Base-by-base conservation (phyloP, 495 filamentous ascomycete species). In the Hyphodiscus hymeniophilus region DNA sequence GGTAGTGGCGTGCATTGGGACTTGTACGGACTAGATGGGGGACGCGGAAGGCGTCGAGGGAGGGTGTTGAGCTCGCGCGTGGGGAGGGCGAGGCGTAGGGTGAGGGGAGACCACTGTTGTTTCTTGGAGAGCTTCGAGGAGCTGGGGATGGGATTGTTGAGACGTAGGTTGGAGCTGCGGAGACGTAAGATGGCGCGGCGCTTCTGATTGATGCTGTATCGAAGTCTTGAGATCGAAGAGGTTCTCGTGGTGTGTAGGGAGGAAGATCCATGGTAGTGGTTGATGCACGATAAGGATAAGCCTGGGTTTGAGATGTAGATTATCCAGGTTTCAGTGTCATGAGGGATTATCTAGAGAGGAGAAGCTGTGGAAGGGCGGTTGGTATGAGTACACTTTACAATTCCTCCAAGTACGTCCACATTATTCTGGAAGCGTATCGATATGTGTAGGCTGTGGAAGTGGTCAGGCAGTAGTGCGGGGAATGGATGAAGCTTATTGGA, bases 151-250 rank as follows among this genome's bases (percentile, higher is more conserved):
- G 49, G 36, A 24, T 22, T 26, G 34, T 10, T n/a, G 34, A 40
- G 38, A 23, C 20, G 38, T 40, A 40, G 6, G 16, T 11, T 40
- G 38, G 38, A 5, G 38, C 69, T 2, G 68, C 68, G 17, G 70
- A 72, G 40, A 35, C 32, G 30, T 75, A 75, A 7, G 73, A 75
- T 1, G 73, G 73, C 3, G 71, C 70, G 2, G 70, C 69, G n/a
- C 71, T 73, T 34, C 65, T 64, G 41, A 74, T 68, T 16, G 71
- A 75, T 7, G 70, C 70, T n/a, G 72, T 73, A 51, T 75, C 72
- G 34, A 71, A 71, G 53, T 74, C 71, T 42, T 70, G 69, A 0
- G 65, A 46, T 20, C 58, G 55, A 16, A 72, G 59, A 6, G 59
- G 59, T 8, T 62, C 61, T 16, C 34, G 16, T 11, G 50, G 43